Evolutionary conservation across 2,329 filamentous ascomycete species (phyloP), one percentile per base, ranked within the genome.

Genomic region (Botryotinia calthae): DNA sequence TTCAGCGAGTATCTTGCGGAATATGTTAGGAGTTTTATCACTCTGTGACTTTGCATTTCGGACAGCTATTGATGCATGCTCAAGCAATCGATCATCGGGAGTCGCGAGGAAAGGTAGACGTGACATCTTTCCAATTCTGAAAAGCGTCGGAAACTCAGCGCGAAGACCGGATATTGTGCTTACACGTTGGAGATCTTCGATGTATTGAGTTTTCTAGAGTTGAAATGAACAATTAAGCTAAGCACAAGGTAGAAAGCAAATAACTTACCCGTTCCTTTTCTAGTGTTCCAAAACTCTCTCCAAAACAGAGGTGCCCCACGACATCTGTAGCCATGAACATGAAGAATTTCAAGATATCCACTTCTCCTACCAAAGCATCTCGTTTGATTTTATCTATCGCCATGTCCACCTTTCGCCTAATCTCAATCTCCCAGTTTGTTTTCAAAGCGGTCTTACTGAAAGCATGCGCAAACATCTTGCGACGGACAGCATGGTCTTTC

Each of bases 291-390:
- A 89, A 88, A 0, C 86, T 86, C n/a, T 88, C 83, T 0, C 87
- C 87, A 77, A 89, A 89, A 1, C 81, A 84, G 9, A 89, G 78
- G 68, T 88, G 83, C 0, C 84, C 86, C 67, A 88, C 86, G 0
- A 87, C 79, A 76, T 89, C 87, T 0, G 86, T 87, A 0, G 86
- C 80, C 82, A 88, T 84, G 70, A 87, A 87, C 9, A 84, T 78
- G 80, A 82, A 86, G 87, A 87, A 89, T 72, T 87, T 87, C 73
- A 83, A 82, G 0, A 88, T 79, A 73, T 89, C 86, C 0, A 80
- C 81, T 0, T 74, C 79, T 0, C 84, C 82, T 76, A 25, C 68
- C 31, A 63, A 65, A 46, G 77, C 75, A 81, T 72, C 74, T 84
- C 82, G 65, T 88, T 86, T n/a, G 34, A 89, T 87, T 64, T 79